These are phyloP conservation scores for Exidia glandulosa DNA, from an alignment of 768 basidiomycete species.

Conservation along the genomic window DNA sequence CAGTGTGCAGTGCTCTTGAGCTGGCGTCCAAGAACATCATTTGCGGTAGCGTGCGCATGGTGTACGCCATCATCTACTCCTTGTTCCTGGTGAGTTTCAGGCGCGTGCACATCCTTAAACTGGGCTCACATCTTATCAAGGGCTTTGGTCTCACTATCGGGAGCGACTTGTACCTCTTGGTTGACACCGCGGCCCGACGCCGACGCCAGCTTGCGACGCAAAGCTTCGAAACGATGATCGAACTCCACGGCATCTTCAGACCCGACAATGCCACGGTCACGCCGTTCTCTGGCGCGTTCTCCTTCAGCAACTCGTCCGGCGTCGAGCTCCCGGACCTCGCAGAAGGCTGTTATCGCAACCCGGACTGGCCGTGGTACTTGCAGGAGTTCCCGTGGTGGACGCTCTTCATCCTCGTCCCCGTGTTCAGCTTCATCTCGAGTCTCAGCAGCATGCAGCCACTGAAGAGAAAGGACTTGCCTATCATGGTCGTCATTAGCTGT, in stretches of 20 bases:
- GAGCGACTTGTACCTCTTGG: conserved; percentile 65
- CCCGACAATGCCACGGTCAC: conserved; percentile 10
- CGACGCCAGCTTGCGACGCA: conserved; percentile 28
- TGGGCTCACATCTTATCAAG: conserved; percentile 21
- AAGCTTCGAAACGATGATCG: conserved; percentile 11
- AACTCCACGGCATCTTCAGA: conserved; percentile 16
- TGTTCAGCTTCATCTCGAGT: conserved; percentile 62
- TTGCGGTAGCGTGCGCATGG: conserved; percentile 72
- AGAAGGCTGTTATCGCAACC: conserved; percentile 64
- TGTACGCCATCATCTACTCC: conserved; percentile 80
- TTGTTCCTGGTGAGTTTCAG: conserved; percentile 39
- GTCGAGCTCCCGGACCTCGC: not conserved
- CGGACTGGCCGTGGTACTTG: conserved; percentile 65
- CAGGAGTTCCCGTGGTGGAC: conserved; percentile 76
- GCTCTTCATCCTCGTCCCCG: conserved; percentile 63
- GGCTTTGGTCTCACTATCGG: conserved; percentile 80
- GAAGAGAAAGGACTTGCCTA: conserved; percentile 55
- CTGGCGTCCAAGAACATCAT: conserved; percentile 72
- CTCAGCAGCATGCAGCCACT: conserved; percentile 66
- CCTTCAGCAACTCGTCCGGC: conserved; percentile 27
- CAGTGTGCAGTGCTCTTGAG: conserved; percentile 71
- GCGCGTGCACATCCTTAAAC: too few species aligned
- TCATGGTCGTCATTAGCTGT: conserved; percentile 74
- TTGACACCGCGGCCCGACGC: conserved; percentile 46
- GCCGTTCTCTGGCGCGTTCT: conserved; percentile 43